A percentile compares a stretch with the other conserved stretches of the same genome.
phyloP scores from a whole-genome alignment of 2,329 filamentous ascomycete genomes.

The Xylariaceae sp. region DNA sequence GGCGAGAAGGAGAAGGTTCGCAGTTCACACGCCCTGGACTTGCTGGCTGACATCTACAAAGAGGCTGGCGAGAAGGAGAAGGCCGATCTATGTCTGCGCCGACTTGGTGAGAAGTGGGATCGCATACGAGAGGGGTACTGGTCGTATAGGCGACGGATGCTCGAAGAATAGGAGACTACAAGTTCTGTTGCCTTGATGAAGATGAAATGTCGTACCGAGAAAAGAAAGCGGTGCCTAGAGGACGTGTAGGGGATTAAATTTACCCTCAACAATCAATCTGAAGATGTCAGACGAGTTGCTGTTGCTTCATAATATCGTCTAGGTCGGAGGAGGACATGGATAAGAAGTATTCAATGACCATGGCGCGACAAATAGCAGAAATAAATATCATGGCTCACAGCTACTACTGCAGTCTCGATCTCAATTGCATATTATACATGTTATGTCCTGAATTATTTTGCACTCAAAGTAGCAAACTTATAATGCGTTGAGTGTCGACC shows the following conservation, averaged over 20 bases:
- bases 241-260: neutral
- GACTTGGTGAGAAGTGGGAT: conserved; percentile 87
- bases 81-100: conserved; percentile 72
- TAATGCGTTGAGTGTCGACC: too few species aligned
- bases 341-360: too few species aligned
- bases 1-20: conserved; percentile 56
- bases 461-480: too few species aligned
- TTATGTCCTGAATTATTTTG: neutral
- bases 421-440: neutral
- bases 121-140: conserved; percentile 91
- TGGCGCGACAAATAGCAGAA: neutral
- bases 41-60: conserved; percentile 72
- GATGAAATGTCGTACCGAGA: neutral
- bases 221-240: neutral
- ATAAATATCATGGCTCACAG: neutral
- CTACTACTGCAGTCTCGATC: too few species aligned
- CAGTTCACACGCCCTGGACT: conserved; percentile 73
- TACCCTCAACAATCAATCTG: neutral
- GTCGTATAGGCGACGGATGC: conserved; percentile 64
- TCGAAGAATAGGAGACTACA: conserved; percentile 37
- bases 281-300: neutral
- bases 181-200: neutral
- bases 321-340: too few species aligned
- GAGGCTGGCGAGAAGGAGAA: conserved; percentile 63
- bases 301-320: neutral